Conservation (phyloP, 345 rosid species). For the Dimocarpus longan region DNA sequence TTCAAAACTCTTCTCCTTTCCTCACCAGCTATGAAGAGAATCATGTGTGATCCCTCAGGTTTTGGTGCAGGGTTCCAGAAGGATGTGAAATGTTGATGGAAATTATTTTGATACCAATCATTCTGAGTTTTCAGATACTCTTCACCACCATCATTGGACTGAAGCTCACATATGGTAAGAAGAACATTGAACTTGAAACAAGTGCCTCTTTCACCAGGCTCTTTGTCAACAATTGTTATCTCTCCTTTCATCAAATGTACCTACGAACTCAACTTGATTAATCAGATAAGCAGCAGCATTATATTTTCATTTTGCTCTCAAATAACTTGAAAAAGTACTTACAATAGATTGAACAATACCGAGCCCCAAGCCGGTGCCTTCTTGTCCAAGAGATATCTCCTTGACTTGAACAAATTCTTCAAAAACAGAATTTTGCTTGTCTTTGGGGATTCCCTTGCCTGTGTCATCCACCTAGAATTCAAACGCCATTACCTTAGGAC, state of each 20-base stretch:
- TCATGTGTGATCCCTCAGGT: constrained; percentile 35
- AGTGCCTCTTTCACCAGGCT: constrained; percentile 36
- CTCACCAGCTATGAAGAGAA: constrained; percentile 31
- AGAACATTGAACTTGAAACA: constrained; percentile 46
- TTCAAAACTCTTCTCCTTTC: constrained; percentile 35
- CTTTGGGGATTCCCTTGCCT: constrained; percentile 40
- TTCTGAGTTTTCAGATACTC: constrained; percentile 7
- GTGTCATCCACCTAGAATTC: constrained; percentile 47
- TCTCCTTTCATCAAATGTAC: constrained; percentile 43
- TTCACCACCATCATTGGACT: background rate
- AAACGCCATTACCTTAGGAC: constrained; percentile 27
- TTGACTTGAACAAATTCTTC: constrained; percentile 47
- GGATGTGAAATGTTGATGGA: constrained; percentile 27
- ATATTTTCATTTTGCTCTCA: background rate
- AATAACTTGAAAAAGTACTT: background rate
- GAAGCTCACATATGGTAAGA: constrained; percentile 9
- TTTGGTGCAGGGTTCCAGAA: constrained; percentile 25
- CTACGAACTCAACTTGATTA: constrained; percentile 8
- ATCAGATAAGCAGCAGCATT: background rate
- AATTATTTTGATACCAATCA: constrained; percentile 18
- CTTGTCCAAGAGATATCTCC: constrained; percentile 36
- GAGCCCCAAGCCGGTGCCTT: constrained; percentile 42
- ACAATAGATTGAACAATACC: constrained; percentile 46
- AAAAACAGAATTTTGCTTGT: constrained; percentile 38
- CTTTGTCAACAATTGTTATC: constrained; percentile 38